Percentiles rank a stretch among this genome's conserved stretches.
These are phyloP conservation scores for Trichoderma hamatum DNA, from an alignment of 2,329 filamentous ascomycete species.

Conservation along the genomic window DNA sequence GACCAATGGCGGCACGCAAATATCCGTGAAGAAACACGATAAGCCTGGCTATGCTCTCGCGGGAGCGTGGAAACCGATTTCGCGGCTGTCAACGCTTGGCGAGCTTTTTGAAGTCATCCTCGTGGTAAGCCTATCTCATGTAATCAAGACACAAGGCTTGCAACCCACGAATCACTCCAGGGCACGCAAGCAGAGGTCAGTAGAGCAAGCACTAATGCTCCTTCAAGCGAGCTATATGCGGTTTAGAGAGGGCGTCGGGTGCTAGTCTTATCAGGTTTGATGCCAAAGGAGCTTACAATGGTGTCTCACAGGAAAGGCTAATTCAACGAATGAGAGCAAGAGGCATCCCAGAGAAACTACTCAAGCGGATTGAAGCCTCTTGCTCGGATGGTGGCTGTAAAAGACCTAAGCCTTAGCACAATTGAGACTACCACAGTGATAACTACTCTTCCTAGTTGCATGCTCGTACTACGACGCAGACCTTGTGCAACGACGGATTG, in stretches of 20 bases:
- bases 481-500: slow-evolving; percentile 19
- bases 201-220: background rate
- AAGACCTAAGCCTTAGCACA: slow-evolving; percentile 36
- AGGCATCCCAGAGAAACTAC: too few relatives aligned
- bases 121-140: too few relatives aligned
- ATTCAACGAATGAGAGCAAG: too few relatives aligned
- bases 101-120: too few relatives aligned
- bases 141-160: too few relatives aligned
- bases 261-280: too few relatives aligned
- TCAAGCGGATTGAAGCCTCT: too few relatives aligned
- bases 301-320: too few relatives aligned
- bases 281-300: too few relatives aligned
- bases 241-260: slow-evolving; percentile 27
- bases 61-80: slow-evolving; percentile 36
- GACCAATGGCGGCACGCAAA: slow-evolving; percentile 30
- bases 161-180: slow-evolving; percentile 1
- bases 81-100: slow-evolving; percentile 21
- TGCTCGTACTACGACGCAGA: slow-evolving; percentile 39
- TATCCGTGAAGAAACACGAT: slow-evolving; percentile 35
- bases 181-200: background rate
- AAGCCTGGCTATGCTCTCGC: slow-evolving; percentile 35
- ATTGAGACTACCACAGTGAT: slow-evolving; percentile 38
- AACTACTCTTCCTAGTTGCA: slow-evolving; percentile 41
- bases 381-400: slow-evolving; percentile 26
- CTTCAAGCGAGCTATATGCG: slow-evolving; percentile 26